phyloP scores from a whole-genome alignment of 2,329 filamentous ascomycete species.

The Monosporascus sp. region DNA sequence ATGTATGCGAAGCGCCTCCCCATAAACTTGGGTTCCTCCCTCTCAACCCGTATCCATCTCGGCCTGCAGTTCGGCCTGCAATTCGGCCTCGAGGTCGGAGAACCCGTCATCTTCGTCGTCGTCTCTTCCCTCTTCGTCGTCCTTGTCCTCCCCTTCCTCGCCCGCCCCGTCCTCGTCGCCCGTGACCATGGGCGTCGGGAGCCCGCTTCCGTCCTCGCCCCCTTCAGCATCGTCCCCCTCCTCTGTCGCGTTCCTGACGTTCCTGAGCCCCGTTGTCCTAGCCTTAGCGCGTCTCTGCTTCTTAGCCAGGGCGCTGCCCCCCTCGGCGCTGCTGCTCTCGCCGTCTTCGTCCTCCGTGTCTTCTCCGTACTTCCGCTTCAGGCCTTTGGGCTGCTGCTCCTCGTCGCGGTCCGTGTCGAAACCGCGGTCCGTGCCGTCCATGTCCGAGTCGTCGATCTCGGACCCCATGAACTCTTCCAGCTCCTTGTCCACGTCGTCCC shows the following conservation, averaged over 20 bases:
- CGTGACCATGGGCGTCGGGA: slow-evolving; percentile 31
- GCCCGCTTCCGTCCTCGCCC: slow-evolving; percentile 22
- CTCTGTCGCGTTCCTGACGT: slow-evolving; percentile 30
- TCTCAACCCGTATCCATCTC: slow-evolving; percentile 28
- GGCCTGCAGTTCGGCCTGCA: slow-evolving; percentile 35
- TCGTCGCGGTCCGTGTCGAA: slow-evolving; percentile 23
- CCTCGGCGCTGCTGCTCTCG: slow-evolving; percentile 1
- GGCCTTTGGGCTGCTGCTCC: slow-evolving; percentile 27
- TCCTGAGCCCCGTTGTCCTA: slow-evolving; percentile 34
- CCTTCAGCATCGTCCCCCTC: slow-evolving; percentile 12
- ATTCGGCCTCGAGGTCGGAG: slow-evolving; percentile 43
- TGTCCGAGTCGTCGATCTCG: slow-evolving; percentile 44
- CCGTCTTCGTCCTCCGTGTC: slow-evolving; percentile 17
- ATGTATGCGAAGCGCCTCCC: neutral
- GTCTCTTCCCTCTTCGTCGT: slow-evolving; percentile 9
- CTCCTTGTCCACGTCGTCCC: slow-evolving; percentile 50
- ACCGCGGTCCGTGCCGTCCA: slow-evolving; percentile 23
- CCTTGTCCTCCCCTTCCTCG: slow-evolving; percentile 25
- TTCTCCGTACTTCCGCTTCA: slow-evolving; percentile 22
- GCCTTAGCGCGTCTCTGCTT: slow-evolving; percentile 36
- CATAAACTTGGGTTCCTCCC: slow-evolving; percentile 1
- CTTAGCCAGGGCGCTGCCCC: slow-evolving; percentile 31
- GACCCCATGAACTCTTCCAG: slow-evolving; percentile 58
- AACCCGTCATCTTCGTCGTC: slow-evolving; percentile 29
- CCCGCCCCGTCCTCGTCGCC: slow-evolving; percentile 37